A percentile compares a stretch with the other conserved stretches of the same genome.
These are phyloP conservation scores for Phytophthora crassamura DNA, from an alignment of 352 stramenopile species.

Conservation along the genomic window DNA sequence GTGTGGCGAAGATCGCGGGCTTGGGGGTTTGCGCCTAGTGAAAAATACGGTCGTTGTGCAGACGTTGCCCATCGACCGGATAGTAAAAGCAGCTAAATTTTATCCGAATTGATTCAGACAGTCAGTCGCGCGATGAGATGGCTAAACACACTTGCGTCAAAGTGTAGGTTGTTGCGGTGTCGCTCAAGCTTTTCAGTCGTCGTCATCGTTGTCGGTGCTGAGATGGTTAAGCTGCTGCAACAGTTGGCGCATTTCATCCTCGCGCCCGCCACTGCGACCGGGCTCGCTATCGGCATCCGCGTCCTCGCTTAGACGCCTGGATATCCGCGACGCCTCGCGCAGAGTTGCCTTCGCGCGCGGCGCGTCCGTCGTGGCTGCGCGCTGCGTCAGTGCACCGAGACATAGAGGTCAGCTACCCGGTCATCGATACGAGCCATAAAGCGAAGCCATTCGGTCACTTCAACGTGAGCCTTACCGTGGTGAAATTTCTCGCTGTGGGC, in stretches of 20 bases:
- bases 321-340: slow-evolving; percentile 27
- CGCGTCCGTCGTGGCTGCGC: slow-evolving; percentile 18
- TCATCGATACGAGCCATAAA: background rate
- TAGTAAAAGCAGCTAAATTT: slow-evolving; percentile 21
- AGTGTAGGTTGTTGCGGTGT: slow-evolving; percentile 1
- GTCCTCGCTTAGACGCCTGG: slow-evolving; percentile 8
- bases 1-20: background rate
- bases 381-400: too few species aligned
- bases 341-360: slow-evolving; percentile 22
- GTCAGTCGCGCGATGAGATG: slow-evolving; percentile 9
- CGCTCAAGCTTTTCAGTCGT: slow-evolving; percentile 9
- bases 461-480: slow-evolving; percentile 16
- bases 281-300: background rate
- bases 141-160: slow-evolving; percentile 11
- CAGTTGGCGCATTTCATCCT: slow-evolving; percentile 47
- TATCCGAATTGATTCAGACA: background rate
- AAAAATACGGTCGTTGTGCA: slow-evolving; percentile 7
- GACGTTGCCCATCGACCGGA: slow-evolving; percentile 24
- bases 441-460: slow-evolving; percentile 18
- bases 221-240: slow-evolving; percentile 46
- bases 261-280: slow-evolving; percentile 19
- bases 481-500: slow-evolving; percentile 19
- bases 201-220: slow-evolving; percentile 9
- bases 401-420: too few species aligned
- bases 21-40: slow-evolving; percentile 1